These are phyloP conservation scores for Paracoccidioides lutzii DNA, from an alignment of 2,329 filamentous ascomycete species.

Conservation along the genomic window DNA sequence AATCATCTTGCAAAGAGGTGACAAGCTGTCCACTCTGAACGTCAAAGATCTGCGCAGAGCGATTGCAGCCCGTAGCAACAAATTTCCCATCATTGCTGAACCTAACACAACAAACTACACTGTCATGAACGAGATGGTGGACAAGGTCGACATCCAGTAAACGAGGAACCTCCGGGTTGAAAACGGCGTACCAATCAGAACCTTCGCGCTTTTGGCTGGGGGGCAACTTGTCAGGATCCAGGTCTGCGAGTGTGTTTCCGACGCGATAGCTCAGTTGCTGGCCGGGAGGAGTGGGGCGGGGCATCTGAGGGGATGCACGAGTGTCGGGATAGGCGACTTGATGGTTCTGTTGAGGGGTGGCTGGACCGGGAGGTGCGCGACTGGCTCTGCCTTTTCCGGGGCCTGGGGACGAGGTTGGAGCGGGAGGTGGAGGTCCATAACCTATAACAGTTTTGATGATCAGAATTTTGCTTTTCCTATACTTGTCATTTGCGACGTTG, in stretches of 20 bases:
- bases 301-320: slow-evolving; percentile 71
- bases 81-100: slow-evolving; percentile 95
- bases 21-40: slow-evolving; percentile 77
- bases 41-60: slow-evolving; percentile 98
- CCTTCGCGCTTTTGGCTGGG: slow-evolving; percentile 79
- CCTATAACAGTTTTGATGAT: slow-evolving; percentile 31
- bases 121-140: slow-evolving; percentile 85
- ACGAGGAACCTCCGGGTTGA: slow-evolving; percentile 83
- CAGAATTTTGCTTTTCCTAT: background rate
- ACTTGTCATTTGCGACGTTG: slow-evolving; percentile 35
- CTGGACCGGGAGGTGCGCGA: slow-evolving; percentile 52
- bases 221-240: slow-evolving; percentile 75
- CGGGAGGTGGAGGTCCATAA: slow-evolving; percentile 71
- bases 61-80: slow-evolving; percentile 91
- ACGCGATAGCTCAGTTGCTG: slow-evolving; percentile 39
- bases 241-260: slow-evolving; percentile 65
- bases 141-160: slow-evolving; percentile 87
- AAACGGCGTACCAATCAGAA: slow-evolving; percentile 90
- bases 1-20: slow-evolving; percentile 79
- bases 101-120: slow-evolving; percentile 93
- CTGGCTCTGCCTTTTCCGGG: slow-evolving; percentile 61
- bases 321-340: slow-evolving; percentile 75
- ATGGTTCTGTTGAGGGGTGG: slow-evolving; percentile 84
- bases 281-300: slow-evolving; percentile 60
- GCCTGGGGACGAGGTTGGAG: slow-evolving; percentile 74